These are phyloP conservation scores for Saccharomyces uvarum DNA, from an alignment of 1,139 yeast genomes.

Conservation along the genomic window DNA sequence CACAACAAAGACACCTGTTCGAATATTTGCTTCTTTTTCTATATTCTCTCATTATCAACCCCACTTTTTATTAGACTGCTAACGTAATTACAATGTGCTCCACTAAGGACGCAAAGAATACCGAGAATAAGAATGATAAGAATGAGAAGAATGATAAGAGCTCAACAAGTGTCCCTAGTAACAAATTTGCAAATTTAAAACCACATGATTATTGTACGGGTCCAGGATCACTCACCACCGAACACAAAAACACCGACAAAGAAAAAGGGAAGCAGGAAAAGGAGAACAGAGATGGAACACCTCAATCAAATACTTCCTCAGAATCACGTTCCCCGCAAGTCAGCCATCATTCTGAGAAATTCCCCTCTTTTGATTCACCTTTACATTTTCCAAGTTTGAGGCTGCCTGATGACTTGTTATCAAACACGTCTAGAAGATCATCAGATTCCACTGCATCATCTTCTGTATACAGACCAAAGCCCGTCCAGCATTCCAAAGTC, in stretches of 20 bases:
- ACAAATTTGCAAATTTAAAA: background rate
- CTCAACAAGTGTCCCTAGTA: background rate
- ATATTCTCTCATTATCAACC: background rate
- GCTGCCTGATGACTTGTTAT: background rate
- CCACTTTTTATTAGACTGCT: background rate
- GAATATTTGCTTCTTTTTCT: background rate
- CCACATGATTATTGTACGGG: background rate
- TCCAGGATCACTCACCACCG: background rate
- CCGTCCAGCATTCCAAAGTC: background rate
- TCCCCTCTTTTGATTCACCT: background rate
- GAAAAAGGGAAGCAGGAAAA: background rate
- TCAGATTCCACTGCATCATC: background rate
- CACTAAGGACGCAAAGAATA: background rate
- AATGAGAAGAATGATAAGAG: background rate
- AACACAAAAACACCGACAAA: background rate
- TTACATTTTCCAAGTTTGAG: background rate
- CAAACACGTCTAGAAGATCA: background rate
- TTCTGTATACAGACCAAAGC: background rate
- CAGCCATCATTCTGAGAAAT: background rate
- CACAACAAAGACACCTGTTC: background rate
- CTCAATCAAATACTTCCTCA: background rate
- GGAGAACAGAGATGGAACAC: background rate
- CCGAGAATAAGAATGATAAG: background rate
- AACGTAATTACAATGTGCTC: background rate
- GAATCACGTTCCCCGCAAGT: background rate